Percentiles rank a stretch among this genome's conserved stretches.
phyloP scores from a whole-genome alignment of 305 asterid species.

The Coffea humblotiana region DNA sequence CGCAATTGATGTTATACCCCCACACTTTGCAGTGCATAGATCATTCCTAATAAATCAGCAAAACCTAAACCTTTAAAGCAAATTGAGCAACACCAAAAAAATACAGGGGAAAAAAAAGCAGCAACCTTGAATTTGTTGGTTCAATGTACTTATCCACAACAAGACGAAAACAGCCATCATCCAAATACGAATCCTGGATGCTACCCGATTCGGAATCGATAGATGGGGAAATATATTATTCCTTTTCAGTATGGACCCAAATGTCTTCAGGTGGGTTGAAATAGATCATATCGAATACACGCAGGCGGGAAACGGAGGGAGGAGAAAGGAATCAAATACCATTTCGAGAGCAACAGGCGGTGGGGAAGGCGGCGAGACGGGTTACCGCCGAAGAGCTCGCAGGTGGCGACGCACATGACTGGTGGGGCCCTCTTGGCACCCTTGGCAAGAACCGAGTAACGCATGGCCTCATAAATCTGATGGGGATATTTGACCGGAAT shows the following conservation, averaged over 20 bases:
- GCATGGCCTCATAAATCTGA: constrained; percentile 96
- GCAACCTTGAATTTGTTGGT: not conserved
- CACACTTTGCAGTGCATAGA: not conserved
- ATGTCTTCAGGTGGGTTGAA: not conserved
- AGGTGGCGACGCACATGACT: constrained; percentile 93
- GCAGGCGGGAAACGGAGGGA: not conserved
- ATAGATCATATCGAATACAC: too few relatives aligned
- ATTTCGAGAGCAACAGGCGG: constrained; percentile 97
- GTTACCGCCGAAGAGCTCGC: constrained; percentile 87
- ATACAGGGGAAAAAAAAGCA: not conserved
- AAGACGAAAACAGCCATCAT: too few relatives aligned
- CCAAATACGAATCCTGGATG: too few relatives aligned
- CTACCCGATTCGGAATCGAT: too few relatives aligned
- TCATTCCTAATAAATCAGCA: not conserved
- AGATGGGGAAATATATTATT: too few relatives aligned
- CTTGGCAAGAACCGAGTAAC: constrained; percentile 77
- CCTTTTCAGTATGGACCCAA: not conserved
- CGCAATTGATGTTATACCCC: not conserved
- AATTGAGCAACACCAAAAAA: not conserved
- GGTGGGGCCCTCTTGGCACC: constrained; percentile 96
- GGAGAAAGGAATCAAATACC: constrained; percentile 33
- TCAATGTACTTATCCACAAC: not conserved
- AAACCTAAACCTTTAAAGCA: not conserved
- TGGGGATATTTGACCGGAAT: constrained; percentile 81
- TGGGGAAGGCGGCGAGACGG: constrained; percentile 93